These are phyloP conservation scores for Zoysia japonica DNA, from an alignment of 176 grass and related monocot genomes.

Conservation along the genomic window DNA sequence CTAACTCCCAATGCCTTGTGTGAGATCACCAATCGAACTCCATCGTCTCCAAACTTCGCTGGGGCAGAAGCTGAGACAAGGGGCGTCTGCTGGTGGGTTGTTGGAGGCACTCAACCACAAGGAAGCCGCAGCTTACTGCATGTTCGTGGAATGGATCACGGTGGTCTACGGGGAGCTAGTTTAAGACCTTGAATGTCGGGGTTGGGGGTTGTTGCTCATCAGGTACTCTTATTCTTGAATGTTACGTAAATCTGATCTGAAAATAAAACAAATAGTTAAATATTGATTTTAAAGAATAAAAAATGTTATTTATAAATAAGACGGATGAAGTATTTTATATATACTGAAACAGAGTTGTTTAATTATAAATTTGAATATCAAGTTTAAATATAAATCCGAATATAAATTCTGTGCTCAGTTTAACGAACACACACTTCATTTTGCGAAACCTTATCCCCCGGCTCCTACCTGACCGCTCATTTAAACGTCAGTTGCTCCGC, in stretches of 20 bases:
- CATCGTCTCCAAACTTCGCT: too few species aligned
- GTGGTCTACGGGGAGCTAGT: not conserved
- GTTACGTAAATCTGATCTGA: not conserved
- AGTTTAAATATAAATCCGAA: not conserved
- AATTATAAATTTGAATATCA: too few species aligned
- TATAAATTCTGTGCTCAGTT: not conserved
- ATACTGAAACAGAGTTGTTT: too few species aligned
- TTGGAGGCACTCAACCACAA: too few species aligned
- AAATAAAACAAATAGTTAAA: too few species aligned
- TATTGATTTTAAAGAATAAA: too few species aligned
- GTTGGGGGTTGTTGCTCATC: not conserved
- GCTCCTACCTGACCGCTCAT: not conserved
- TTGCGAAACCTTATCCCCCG: constrained; percentile 36
- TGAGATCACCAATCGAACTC: too few species aligned
- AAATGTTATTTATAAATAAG: too few species aligned
- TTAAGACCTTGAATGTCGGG: not conserved
- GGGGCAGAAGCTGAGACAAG: too few species aligned
- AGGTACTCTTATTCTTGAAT: not conserved
- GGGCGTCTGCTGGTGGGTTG: too few species aligned
- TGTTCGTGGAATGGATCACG: not conserved
- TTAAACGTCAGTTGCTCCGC: constrained; percentile 29
- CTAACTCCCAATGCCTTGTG: too few species aligned
- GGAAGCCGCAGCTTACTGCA: not conserved
- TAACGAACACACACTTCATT: not conserved
- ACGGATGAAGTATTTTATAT: too few species aligned